A percentile compares a stretch with the other conserved stretches of the same genome.
Evolutionary conservation across 306 rosid genomes (phyloP).

Genomic region (Mimosa bimucronata): DNA sequence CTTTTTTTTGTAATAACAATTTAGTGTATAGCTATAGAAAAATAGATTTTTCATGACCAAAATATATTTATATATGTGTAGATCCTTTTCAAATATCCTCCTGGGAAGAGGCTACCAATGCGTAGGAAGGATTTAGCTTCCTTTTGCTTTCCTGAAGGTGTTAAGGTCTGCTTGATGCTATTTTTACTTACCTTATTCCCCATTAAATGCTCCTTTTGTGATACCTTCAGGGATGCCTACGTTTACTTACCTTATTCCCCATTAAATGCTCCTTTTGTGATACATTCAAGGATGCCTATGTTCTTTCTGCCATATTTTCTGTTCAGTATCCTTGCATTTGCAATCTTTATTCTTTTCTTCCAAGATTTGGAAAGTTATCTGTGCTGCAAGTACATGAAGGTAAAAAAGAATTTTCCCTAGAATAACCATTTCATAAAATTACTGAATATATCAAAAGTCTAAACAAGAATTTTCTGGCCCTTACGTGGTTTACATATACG

Average conservation of each 20-base stretch:
- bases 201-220: conserved; percentile 1
- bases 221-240: neutral
- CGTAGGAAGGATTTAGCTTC: conserved; percentile 76
- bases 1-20: neutral
- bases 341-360: conserved; percentile 1
- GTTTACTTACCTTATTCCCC: conserved; percentile 12
- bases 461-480: neutral
- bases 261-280: neutral
- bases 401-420: neutral
- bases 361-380: neutral
- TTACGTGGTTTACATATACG: neutral
- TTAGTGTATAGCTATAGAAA: conserved; percentile 26
- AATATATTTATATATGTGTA: conserved; percentile 44
- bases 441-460: neutral
- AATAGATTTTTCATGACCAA: conserved; percentile 31
- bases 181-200: conserved; percentile 10
- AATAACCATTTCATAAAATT: neutral
- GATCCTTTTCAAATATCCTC: conserved; percentile 92
- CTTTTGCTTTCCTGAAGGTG: conserved; percentile 90
- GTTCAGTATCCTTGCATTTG: neutral
- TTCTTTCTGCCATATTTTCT: conserved; percentile 1
- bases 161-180: conserved; percentile 68
- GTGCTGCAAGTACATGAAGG: neutral
- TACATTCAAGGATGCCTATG: neutral
- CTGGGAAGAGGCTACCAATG: conserved; percentile 68